Base-by-base conservation (phyloP, 331 rosid genomes). In the Cydonia oblonga region DNA sequence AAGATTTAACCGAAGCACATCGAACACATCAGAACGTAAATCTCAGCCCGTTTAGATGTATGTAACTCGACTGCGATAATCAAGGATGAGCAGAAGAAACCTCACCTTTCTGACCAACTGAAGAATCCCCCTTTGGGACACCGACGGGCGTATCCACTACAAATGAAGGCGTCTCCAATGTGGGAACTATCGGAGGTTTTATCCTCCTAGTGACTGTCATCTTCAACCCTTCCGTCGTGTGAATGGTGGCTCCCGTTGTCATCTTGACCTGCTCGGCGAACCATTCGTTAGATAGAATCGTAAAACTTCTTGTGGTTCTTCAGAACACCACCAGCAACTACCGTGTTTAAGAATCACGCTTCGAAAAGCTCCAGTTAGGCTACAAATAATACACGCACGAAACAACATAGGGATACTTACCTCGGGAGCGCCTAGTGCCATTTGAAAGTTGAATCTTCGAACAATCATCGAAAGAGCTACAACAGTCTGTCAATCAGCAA, bases 181-280 rank as follows among this genome's bases (percentile, higher is more conserved):
- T 76, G 69, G 96, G 96, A 46, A 88, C 81, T 33, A 88, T 79
- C 16, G 90, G 91, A 75, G 96, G 93, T 77, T 88, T 86, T 73
- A 76, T 85, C 85, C 97, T 88, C 82, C 79, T 85, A 1, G 97
- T 84, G 33, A 95, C 93, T 0, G 97, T 89, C 96, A 95, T 95
- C 64, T 79, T 85, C 85, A 95, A 82, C 64, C 98, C 98, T 74
- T 86, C 83, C 57, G 96, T 95, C 5, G 98, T 95, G 84, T 95
- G 98, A 77, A 95, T 95, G 68, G 96, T 95, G n/a, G 98, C 97
- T 72, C 98, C 97, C 6, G 97, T 95, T 12, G 97, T 95, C 97
- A 95, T 95, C 73, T 76, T 86, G 60, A 95, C 98, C 98, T 95
- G 87, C 76, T 72, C 4, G 1, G 22, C 71, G 22, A 77, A 8